These are phyloP conservation scores for Carex kokanica DNA, from an alignment of 176 grass and related monocot species.

Conservation along the genomic window DNA sequence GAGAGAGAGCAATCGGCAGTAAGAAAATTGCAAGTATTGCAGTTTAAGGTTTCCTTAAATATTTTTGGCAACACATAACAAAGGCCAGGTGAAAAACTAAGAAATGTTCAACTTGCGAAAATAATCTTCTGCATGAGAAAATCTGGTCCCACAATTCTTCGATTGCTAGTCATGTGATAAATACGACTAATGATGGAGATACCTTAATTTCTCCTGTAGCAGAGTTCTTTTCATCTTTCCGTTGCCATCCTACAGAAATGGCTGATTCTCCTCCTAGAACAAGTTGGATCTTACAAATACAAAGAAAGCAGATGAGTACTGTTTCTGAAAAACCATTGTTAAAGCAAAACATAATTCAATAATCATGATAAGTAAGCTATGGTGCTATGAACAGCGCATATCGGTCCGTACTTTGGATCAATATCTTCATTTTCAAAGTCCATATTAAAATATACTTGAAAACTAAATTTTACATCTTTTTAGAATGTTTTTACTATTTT, in stretches of 20 bases:
- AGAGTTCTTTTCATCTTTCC: conserved; percentile 81
- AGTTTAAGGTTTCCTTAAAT: not conserved
- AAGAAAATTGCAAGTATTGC: not conserved
- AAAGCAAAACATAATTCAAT: not conserved
- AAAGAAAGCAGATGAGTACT: not conserved
- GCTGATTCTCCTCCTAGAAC: conserved; percentile 76
- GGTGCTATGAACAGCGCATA: too few relatives aligned
- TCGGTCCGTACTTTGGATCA: too few relatives aligned
- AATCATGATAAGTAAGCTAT: too few relatives aligned
- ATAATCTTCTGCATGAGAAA: not conserved
- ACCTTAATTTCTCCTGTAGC: conserved; percentile 94
- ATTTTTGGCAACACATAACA: not conserved
- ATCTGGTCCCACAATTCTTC: not conserved
- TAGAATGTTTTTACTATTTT: too few relatives aligned
- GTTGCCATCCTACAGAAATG: conserved; percentile 92
- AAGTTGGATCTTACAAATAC: conserved; percentile 77
- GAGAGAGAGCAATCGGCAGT: conserved; percentile 1
- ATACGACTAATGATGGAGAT: conserved; percentile 14
- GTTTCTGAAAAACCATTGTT: not conserved
- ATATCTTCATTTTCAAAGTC: too few relatives aligned
- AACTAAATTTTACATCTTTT: too few relatives aligned
- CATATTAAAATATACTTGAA: too few relatives aligned
- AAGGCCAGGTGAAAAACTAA: not conserved
- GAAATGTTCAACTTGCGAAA: not conserved
- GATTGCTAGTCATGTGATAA: not conserved